Percentiles rank a stretch among this genome's conserved stretches.
These are phyloP conservation scores for Candida insectalens DNA, from an alignment of 805 yeast species.

Conservation along the genomic window DNA sequence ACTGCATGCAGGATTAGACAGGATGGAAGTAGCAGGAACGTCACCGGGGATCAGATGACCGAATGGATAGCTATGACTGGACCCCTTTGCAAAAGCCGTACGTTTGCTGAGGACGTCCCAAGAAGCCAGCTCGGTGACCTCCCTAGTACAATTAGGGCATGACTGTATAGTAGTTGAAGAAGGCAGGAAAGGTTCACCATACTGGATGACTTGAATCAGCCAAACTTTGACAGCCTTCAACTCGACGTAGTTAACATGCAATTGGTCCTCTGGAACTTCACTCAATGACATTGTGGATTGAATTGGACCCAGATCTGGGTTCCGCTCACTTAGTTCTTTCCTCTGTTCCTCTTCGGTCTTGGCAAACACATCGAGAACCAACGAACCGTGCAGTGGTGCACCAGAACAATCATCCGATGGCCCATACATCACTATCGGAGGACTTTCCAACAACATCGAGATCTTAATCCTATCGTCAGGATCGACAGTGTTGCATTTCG, in stretches of 20 bases:
- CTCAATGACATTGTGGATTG: constrained; percentile 18
- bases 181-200: constrained; percentile 57
- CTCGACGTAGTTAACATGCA: constrained; percentile 32
- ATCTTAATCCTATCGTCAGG: constrained; percentile 27
- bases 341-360: background rate
- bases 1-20: constrained; percentile 38
- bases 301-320: constrained; percentile 3
- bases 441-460: constrained; percentile 68
- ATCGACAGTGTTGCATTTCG: constrained; percentile 14
- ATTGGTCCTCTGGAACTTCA: constrained; percentile 10
- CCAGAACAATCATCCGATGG: constrained; percentile 72
- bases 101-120: constrained; percentile 76
- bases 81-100: constrained; percentile 50
- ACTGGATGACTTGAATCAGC: constrained; percentile 62
- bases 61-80: constrained; percentile 80
- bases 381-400: constrained; percentile 71
- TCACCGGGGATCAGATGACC: constrained; percentile 83
- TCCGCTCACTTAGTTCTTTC: background rate
- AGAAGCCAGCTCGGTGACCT: constrained; percentile 56
- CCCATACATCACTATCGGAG: constrained; percentile 86
- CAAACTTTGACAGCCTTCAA: constrained; percentile 52
- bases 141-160: constrained; percentile 51
- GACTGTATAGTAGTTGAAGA: constrained; percentile 35
- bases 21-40: constrained; percentile 73
- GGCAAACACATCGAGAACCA: constrained; percentile 45